Percentiles rank a stretch among this genome's conserved stretches.
Evolutionary conservation across 352 stramenopile species (phyloP).

Genomic region (Phytophthora tentaculata): DNA sequence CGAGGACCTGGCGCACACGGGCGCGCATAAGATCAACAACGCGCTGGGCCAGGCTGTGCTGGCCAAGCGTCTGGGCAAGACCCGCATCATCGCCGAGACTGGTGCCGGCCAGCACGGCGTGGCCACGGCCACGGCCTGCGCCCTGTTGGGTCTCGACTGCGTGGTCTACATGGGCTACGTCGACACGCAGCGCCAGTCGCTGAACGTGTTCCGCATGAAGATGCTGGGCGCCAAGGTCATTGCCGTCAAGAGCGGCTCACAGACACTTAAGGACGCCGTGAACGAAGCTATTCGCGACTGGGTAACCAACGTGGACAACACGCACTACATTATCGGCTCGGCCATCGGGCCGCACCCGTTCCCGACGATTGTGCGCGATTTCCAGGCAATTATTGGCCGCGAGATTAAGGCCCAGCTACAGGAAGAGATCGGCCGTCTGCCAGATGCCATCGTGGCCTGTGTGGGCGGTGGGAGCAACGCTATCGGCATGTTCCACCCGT

Average conservation of each 20-base stretch:
- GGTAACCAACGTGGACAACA: slow-evolving; percentile 98
- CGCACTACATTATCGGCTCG: slow-evolving; percentile 99
- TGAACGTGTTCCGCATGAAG: slow-evolving; percentile 99
- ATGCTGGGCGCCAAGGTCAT: slow-evolving; percentile 98
- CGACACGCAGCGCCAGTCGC: slow-evolving; percentile 96
- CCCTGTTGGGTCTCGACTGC: slow-evolving; percentile 95
- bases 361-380: slow-evolving; percentile 98
- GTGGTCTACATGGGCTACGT: slow-evolving; percentile 99
- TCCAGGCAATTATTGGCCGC: slow-evolving; percentile 96
- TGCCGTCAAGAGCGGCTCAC: slow-evolving; percentile 95
- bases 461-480: slow-evolving; percentile 98
- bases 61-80: slow-evolving; percentile 96
- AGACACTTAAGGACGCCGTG: slow-evolving; percentile 98
- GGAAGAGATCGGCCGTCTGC: slow-evolving; percentile 95
- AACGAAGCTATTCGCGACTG: slow-evolving; percentile 99
- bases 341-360: slow-evolving; percentile 98
- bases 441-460: slow-evolving; percentile 97
- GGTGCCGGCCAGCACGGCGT: slow-evolving; percentile 98
- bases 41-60: slow-evolving; percentile 96
- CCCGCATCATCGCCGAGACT: slow-evolving; percentile 98
- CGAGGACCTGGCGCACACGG: slow-evolving; percentile 98
- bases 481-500: slow-evolving; percentile 99
- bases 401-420: slow-evolving; percentile 95
- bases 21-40: slow-evolving; percentile 99
- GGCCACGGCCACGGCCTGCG: slow-evolving; percentile 96